Base-by-base conservation (phyloP, 2,329 filamentous ascomycete species). In the Phoma sp. region DNA sequence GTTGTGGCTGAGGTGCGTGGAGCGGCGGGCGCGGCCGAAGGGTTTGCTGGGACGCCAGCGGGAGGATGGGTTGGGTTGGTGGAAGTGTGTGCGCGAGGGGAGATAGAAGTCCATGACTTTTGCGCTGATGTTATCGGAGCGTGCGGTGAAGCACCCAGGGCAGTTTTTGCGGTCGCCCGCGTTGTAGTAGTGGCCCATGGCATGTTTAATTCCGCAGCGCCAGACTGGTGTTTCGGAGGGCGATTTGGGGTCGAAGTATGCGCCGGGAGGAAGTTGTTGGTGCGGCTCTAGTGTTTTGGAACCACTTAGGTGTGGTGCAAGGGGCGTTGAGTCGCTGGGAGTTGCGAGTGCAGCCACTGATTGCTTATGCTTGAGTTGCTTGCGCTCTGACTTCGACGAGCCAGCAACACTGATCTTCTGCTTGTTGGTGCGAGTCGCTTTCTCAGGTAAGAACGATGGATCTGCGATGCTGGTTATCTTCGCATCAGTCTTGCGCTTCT, bases 31-130 rank as follows among this genome's bases (percentile, higher is more conserved):
- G 32, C 54, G 5, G n/a, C 6, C 36, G 2, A 33, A 17, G 4
- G 42, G 59, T 32, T 59, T 65, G 42, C 49, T 57, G 3, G 65
- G 66, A 21, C 53, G 64, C 66, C 66, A 71, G 29, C 37, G 43
- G 1, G 52, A 30, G 11, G 32, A 47, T 12, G 60, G 61, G 7
- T 60, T 53, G 4, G 60, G 42, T 28, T 71, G 68, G 26, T 55
- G 45, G 20, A 32, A 59, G 23, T 54, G 56, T 0, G 59, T 51
- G 7, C 45, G 60, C 2, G 56, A 34, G 2, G 67, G 68, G 18
- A 71, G 14, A 37, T 67, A 69, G 45, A 72, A 72, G 30, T 70
- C 65, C 67, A 69, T 69, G 2, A n/a, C 5, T 3, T 36, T 47
- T 2, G 23, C 33, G 15, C 57, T 56, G 5, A 32, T 26, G 3